Base-by-base conservation (phyloP, 768 basidiomycete species). In the Gloeopeniophorella convolvens region DNA sequence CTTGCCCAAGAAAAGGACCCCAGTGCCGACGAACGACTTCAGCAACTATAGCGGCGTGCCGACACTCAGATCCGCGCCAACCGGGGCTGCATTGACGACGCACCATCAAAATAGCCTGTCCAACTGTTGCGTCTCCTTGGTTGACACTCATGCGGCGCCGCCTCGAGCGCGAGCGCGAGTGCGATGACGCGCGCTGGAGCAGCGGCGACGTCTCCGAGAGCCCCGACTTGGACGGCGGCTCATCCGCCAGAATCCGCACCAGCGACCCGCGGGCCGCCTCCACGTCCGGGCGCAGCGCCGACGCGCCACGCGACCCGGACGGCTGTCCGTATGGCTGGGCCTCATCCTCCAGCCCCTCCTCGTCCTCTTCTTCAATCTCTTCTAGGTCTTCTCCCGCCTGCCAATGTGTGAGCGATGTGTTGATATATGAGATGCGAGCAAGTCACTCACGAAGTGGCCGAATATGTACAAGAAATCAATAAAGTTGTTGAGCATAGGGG, bases 1-100 rank as follows among this genome's bases (percentile, higher is more conserved):
- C 70, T 90, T 95, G 44, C 92, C 96, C 23, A 99, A 77, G 71
- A 99, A 98, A 30, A 99, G 66, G 9, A 99, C 86, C 13, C 95
- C 95, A 12, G 95, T 97, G 18, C 95, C 95, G 40, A 98, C 82
- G 60, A 98, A 98, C 1, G 87, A 82, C 68, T 97, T 97, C 51
- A 96, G 70, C 47, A 98, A 68, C 90, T 94, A 58, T 10, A n/a
- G 28, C 27, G 44, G 23, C 20, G 47, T 10, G 15, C 10, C 3
- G 23, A 12, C 21, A 40, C 21, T 34, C 51, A 43, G 27, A 12
- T 30, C 28, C 18, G 13, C 11, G 31, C 34, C 7, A 24, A 21
- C 39, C 12, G 55, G 21, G 24, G 43, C 2, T 13, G 28, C 30
- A 16, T 51, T 24, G 20, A 23, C 34, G 16, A 64, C 78, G 33